Percentiles rank a stretch among this genome's conserved stretches.
Evolutionary conservation across 257 asterid species (phyloP).

Genomic region (Lithospermum erythrorhizon): DNA sequence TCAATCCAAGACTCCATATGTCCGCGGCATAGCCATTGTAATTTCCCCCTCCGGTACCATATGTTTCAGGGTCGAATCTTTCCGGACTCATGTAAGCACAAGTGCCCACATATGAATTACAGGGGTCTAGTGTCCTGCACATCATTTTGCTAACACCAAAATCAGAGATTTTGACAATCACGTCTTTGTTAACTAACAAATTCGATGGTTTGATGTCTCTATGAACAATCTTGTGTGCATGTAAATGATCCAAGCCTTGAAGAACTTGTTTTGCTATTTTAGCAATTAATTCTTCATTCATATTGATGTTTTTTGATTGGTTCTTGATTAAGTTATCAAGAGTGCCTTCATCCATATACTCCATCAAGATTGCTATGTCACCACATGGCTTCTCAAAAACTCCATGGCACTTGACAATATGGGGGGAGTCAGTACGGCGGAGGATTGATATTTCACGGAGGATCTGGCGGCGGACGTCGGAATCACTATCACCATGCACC

Average conservation of each 20-base stretch:
- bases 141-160: constrained; percentile 84
- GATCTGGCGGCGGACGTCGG: constrained; percentile 66
- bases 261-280: constrained; percentile 52
- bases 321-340: constrained; percentile 36
- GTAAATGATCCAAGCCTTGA: constrained; percentile 54
- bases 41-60: constrained; percentile 37
- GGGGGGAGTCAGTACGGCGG: constrained; percentile 70
- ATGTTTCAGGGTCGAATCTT: constrained; percentile 73
- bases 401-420: constrained; percentile 66
- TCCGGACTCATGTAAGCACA: constrained; percentile 98
- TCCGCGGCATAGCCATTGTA: constrained; percentile 83
- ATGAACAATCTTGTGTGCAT: constrained; percentile 65
- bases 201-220: constrained; percentile 77
- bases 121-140: constrained; percentile 64
- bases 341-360: constrained; percentile 79
- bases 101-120: constrained; percentile 86
- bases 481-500: constrained; percentile 69
- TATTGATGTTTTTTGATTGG: constrained; percentile 18
- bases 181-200: constrained; percentile 38
- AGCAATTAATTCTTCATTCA: constrained; percentile 42
- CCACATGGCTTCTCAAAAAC: constrained; percentile 66
- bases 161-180: constrained; percentile 73
- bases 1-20: constrained; percentile 82
- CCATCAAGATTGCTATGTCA: constrained; percentile 70
- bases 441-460: constrained; percentile 76